Base-by-base conservation (phyloP, 768 basidiomycete genomes). In the Gloeostereum incarnatum region DNA sequence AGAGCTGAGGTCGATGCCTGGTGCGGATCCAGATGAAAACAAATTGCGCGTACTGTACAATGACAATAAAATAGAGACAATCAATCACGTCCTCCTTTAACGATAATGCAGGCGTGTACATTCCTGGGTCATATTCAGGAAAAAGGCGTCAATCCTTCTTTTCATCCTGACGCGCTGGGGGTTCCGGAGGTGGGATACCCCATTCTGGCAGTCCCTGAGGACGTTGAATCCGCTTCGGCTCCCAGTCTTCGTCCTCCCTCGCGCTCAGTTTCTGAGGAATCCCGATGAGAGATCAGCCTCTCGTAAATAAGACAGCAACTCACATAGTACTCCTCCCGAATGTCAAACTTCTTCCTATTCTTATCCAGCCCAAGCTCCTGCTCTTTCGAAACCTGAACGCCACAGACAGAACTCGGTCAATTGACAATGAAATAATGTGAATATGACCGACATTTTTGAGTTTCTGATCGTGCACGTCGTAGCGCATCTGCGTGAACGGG, bases 241-340 rank as follows among this genome's bases (percentile, higher is more conserved):
- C 93, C 83, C 87, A 94, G 3, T 88, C 75, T 41, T 82, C 74
- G 36, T 78, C 71, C 3, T 69, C 61, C 21, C 63, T 59, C 4
- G 78, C 70, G 50, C 69, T 81, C 47, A 89, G 59, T 48, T 80
- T 78, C 87, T 84, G 51, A 16, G 38, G 20, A 27, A 21, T 17
- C n/a, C 29, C 22, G 13, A 17, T 23, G 10, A 18, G 13, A 3
- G 17, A 31, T 4, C 17, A 38, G 13, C 23, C 32, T 11, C 9
- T 39, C 36, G 9, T 2, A 21, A 20, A n/a, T 25, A 26, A 42
- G 24, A 22, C 21, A 6, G 25, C 19, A 9, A 78, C 90, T 60
- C 61, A 96, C 93, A 54, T 82, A 97, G 58, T 98, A 99, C 54
- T 96, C 93, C 55, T 97, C 94, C 38, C 89, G 67, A 13, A 96